A percentile compares a stretch with the other conserved stretches of the same genome.
phyloP scores from a whole-genome alignment of 139 green algal genomes.

The Coelastrella sp. region DNA sequence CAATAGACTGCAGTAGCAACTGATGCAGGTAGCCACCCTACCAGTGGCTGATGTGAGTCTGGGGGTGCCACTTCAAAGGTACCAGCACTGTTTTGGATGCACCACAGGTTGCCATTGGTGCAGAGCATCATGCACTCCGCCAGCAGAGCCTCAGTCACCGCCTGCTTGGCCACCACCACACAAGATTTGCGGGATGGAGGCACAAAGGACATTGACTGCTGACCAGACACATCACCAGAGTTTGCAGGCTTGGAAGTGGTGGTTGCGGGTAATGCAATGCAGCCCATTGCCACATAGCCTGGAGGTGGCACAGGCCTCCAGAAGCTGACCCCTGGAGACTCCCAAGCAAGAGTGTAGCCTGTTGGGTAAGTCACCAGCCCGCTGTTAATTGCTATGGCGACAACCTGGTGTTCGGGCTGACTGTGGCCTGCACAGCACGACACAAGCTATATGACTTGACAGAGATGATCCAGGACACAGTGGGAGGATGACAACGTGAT shows the following conservation, averaged over 20 bases:
- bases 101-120: conserved; percentile 69
- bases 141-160: conserved; percentile 67
- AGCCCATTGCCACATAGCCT: conserved; percentile 82
- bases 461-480: not conserved
- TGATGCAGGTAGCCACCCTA: not conserved
- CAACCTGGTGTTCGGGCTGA: conserved; percentile 72
- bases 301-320: conserved; percentile 78
- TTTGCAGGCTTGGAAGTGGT: not conserved
- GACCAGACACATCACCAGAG: not conserved
- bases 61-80: conserved; percentile 69
- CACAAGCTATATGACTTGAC: not conserved
- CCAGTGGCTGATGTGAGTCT: conserved; percentile 39
- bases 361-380: conserved; percentile 79
- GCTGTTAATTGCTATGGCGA: conserved; percentile 84
- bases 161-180: conserved; percentile 59
- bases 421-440: conserved; percentile 46
- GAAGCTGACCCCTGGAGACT: conserved; percentile 54
- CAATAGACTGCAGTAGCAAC: too few species aligned
- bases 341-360: conserved; percentile 66
- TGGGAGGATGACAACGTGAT: too few species aligned
- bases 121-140: conserved; percentile 70
- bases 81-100: conserved; percentile 71
- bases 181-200: conserved; percentile 55
- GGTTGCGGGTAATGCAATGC: conserved; percentile 61
- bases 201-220: not conserved